These are phyloP conservation scores for Cylindrotheca closterium DNA, from an alignment of 108 stramenopile genomes.

Conservation along the genomic window DNA sequence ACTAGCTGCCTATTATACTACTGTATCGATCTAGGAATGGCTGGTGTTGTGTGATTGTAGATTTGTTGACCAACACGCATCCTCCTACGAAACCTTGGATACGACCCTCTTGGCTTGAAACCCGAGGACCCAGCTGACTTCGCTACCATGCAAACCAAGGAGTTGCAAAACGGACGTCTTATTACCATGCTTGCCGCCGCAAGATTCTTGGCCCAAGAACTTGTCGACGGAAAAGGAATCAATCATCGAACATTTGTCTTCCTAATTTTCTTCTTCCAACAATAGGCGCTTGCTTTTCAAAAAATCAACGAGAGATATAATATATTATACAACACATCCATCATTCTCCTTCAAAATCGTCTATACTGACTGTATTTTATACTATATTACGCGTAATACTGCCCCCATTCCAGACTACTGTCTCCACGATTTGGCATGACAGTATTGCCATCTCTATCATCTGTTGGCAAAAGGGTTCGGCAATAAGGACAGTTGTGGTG, in stretches of 20 bases:
- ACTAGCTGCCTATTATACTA: too few relatives aligned
- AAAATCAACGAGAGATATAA: too few relatives aligned
- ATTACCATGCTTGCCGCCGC: constrained; percentile 75
- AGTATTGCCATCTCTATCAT: constrained; percentile 75
- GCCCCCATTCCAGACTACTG: constrained; percentile 8
- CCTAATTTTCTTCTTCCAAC: constrained; percentile 6
- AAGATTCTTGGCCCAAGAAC: constrained; percentile 85
- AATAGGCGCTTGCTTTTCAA: too few relatives aligned
- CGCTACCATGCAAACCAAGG: constrained; percentile 68
- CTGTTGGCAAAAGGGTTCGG: constrained; percentile 78
- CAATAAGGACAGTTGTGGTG: constrained; percentile 89
- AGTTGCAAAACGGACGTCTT: constrained; percentile 84
- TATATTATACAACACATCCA: too few relatives aligned
- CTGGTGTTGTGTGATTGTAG: too few relatives aligned
- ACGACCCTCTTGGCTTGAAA: constrained; percentile 76
- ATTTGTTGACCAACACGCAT: too few relatives aligned
- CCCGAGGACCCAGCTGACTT: constrained; percentile 60
- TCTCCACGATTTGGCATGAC: constrained; percentile 41
- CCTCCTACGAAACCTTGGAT: constrained; percentile 74
- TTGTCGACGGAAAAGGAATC: constrained; percentile 76
- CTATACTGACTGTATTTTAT: too few relatives aligned
- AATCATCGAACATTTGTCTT: constrained; percentile 60
- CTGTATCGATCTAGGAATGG: too few relatives aligned
- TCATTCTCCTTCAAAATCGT: too few relatives aligned
- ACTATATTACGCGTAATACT: constrained; percentile 19